Evolutionary conservation across 495 filamentous ascomycete genomes (phyloP).

Genomic region (Evernia prunastri): DNA sequence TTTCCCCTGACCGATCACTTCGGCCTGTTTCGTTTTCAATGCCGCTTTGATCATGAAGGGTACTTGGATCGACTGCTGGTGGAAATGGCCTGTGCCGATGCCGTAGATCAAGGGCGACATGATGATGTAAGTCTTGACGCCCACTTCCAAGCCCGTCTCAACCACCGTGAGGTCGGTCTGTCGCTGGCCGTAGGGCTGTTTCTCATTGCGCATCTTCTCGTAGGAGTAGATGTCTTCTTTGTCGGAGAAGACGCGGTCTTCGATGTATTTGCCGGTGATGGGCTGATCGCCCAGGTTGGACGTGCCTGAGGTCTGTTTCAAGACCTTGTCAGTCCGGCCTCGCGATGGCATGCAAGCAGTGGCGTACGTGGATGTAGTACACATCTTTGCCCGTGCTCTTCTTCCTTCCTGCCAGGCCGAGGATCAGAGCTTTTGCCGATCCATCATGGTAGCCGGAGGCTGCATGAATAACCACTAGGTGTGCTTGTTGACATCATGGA

Average conservation of each 20-base stretch:
- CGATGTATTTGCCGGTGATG: slow-evolving; percentile 30
- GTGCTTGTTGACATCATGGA: background rate
- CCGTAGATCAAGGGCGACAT: slow-evolving; percentile 47
- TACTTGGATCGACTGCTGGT: slow-evolving; percentile 37
- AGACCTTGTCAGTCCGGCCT: background rate
- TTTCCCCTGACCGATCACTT: slow-evolving; percentile 37
- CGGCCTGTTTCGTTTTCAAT: slow-evolving; percentile 28
- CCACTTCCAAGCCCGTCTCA: slow-evolving; percentile 32
- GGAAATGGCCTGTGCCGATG: slow-evolving; percentile 39
- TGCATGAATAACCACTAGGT: slow-evolving; percentile 9
- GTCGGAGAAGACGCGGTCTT: slow-evolving; percentile 38
- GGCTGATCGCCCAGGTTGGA: slow-evolving; percentile 44
- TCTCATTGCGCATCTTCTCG: slow-evolving; percentile 32
- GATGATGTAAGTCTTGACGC: slow-evolving; percentile 42
- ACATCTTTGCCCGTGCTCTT: background rate
- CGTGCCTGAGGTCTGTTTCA: slow-evolving; percentile 42
- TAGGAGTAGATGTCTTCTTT: slow-evolving; percentile 40
- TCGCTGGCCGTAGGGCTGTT: slow-evolving; percentile 39
- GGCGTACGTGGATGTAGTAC: slow-evolving; percentile 12
- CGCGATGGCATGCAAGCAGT: background rate
- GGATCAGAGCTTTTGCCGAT: slow-evolving; percentile 12
- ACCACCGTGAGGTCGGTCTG: slow-evolving; percentile 43
- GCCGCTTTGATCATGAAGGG: slow-evolving; percentile 29
- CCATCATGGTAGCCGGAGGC: slow-evolving; percentile 1
- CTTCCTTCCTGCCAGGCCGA: slow-evolving; percentile 5